These are phyloP conservation scores for Aureobasidium sp. DNA, from an alignment of 2,329 filamentous ascomycete species.

Conservation along the genomic window DNA sequence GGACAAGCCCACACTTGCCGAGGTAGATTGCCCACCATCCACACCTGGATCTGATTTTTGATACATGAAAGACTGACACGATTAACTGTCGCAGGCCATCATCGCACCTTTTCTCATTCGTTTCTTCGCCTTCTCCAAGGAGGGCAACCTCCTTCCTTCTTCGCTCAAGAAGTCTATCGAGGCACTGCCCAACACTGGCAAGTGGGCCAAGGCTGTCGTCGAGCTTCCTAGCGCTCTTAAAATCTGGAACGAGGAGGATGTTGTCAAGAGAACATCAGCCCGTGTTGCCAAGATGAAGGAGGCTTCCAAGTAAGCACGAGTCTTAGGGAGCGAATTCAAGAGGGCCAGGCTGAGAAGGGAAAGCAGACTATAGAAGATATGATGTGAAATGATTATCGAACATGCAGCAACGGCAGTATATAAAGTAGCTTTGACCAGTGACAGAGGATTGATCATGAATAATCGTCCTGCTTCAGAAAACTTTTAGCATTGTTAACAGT, in stretches of 20 bases:
- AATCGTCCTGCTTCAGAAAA: too few relatives aligned
- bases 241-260: constrained; percentile 51
- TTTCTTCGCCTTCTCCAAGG: constrained; percentile 48
- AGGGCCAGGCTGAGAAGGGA: background rate
- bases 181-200: constrained; percentile 23
- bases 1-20: constrained; percentile 59
- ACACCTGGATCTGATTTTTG: background rate
- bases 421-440: background rate
- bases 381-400: background rate
- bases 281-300: constrained; percentile 34
- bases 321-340: background rate
- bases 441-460: too few relatives aligned
- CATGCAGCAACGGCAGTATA: background rate
- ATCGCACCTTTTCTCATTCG: constrained; percentile 62
- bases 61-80: background rate
- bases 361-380: background rate
- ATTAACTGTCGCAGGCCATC: constrained; percentile 19
- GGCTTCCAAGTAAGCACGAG: constrained; percentile 20
- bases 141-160: constrained; percentile 47
- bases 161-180: constrained; percentile 33
- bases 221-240: constrained; percentile 54
- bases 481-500: too few relatives aligned
- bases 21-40: constrained; percentile 34
- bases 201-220: constrained; percentile 26
- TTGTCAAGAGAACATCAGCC: constrained; percentile 38